Base-by-base conservation (phyloP, 441 rosid species). In the Theobroma grandiflorum region DNA sequence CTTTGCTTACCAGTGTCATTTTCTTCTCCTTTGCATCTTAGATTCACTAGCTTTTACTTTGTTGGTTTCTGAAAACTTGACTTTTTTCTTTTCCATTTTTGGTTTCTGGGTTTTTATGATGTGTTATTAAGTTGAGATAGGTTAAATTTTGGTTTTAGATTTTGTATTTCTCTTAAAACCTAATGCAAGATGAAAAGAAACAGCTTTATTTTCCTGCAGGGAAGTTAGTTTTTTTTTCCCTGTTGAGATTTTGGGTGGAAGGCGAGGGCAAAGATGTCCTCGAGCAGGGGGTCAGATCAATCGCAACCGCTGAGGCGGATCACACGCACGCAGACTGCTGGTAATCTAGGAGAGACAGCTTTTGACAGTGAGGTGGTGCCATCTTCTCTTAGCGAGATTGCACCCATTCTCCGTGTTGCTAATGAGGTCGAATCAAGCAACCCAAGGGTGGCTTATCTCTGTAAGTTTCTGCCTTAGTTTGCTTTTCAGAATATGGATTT, bases 361-460 rank as follows among this genome's bases (percentile, higher is more conserved):
- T 94, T 97, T 80, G 97, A 97, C 74, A 97, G 99, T 85, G 99
- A 97, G 87, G 93, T 95, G 26, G 99, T 97, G 78, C 99, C 99
- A 2, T 97, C 99, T 22, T 92, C 99, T 4, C 94, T 97, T 61
- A 86, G 89, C 72, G 97, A 94, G 87, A 95, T 97, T 78, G 99
- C 99, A 1, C 99, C 98, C 10, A 97, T 97, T 90, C 99, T 97
- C 77, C 99, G 99, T 82, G 99, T 97, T 84, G 99, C 99, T 75
- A 97, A 97, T 91, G 99, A 97, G 82, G 98, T 95, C 47, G 99
- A 97, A 90, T 78, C 88, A 57, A 93, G 90, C 77, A 95, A 97
- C 84, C 91, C 98, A 37, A 92, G 99, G 83, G 99, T 97, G 84
- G 96, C 99, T 8, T 97, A 97, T 87, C 94, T 97, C 67, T 97